A percentile compares a stretch with the other conserved stretches of the same genome.
These are phyloP conservation scores for Basidiobolus meristosporus DNA, from an alignment of 371 early-diverging fungal species.

Conservation along the genomic window DNA sequence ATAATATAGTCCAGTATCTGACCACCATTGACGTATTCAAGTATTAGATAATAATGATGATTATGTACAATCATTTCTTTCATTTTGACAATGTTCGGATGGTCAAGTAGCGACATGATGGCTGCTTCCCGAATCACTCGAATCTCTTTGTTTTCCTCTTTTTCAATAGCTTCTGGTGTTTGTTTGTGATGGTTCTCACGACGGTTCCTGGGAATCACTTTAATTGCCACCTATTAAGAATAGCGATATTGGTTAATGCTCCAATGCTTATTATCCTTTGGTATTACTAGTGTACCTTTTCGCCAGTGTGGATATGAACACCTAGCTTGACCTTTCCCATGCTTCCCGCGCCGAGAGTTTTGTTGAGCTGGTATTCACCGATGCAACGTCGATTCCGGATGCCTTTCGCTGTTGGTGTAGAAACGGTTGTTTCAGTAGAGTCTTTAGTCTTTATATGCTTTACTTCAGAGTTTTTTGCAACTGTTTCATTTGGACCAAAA, in stretches of 20 bases:
- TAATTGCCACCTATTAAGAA: constrained; percentile 63
- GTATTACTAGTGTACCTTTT: no score
- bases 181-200: no score
- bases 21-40: constrained; percentile 80
- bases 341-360: constrained; percentile 89
- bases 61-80: constrained; percentile 68
- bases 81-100: constrained; percentile 69
- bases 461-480: no score
- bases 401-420: no score
- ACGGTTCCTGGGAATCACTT: constrained; percentile 52
- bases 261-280: no score
- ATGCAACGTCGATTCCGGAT: no score
- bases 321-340: constrained; percentile 97
- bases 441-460: no score
- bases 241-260: no score
- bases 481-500: no score
- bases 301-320: constrained; percentile 63
- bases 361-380: constrained; percentile 75
- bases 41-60: constrained; percentile 78
- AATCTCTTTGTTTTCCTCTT: constrained; percentile 58
- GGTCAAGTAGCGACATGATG: constrained; percentile 77
- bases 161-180: constrained; percentile 15
- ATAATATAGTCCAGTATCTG: constrained; percentile 80
- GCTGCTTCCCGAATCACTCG: constrained; percentile 70
- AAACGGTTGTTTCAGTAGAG: no score